Evolutionary conservation across 176 grass and related monocot genomes (phyloP).

Genomic region (Canna indica): DNA sequence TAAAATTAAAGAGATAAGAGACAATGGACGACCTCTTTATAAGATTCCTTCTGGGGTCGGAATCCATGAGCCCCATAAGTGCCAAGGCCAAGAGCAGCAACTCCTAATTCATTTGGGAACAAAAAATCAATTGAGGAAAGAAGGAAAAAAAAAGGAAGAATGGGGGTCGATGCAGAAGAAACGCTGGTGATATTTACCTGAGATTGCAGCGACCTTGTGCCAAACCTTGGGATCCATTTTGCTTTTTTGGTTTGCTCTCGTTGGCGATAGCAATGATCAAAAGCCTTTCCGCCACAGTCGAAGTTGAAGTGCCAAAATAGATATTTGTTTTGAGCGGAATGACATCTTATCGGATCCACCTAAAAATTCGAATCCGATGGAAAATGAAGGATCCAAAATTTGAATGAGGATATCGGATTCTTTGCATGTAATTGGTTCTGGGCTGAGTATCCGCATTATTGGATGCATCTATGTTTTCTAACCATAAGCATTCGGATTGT

Average conservation of each 20-base stretch:
- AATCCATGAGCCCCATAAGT: constrained; percentile 77
- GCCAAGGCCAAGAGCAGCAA: constrained; percentile 77
- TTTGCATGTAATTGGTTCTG: too few species aligned
- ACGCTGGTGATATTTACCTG: constrained; percentile 31
- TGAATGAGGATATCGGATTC: too few species aligned
- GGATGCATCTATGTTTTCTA: too few species aligned
- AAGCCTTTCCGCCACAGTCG: background rate
- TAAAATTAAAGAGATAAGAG: background rate
- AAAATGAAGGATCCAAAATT: too few species aligned
- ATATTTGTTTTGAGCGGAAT: too few species aligned
- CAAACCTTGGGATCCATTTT: constrained; percentile 49
- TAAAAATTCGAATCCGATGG: too few species aligned
- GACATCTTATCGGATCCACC: too few species aligned
- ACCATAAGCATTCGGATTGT: too few species aligned
- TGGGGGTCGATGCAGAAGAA: background rate
- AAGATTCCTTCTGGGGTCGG: constrained; percentile 53
- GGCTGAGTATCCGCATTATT: too few species aligned
- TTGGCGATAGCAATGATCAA: background rate
- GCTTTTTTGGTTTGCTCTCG: background rate
- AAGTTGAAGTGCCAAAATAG: too few species aligned
- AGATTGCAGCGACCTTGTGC: constrained; percentile 92
- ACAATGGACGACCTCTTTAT: constrained; percentile 49
- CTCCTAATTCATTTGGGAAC: constrained; percentile 29
- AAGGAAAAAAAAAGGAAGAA: background rate
- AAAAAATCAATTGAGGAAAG: background rate